Evolutionary conservation across 352 stramenopile species (phyloP), one percentile per base, ranked within the genome.

Genomic region (Phytophthora palmivora): DNA sequence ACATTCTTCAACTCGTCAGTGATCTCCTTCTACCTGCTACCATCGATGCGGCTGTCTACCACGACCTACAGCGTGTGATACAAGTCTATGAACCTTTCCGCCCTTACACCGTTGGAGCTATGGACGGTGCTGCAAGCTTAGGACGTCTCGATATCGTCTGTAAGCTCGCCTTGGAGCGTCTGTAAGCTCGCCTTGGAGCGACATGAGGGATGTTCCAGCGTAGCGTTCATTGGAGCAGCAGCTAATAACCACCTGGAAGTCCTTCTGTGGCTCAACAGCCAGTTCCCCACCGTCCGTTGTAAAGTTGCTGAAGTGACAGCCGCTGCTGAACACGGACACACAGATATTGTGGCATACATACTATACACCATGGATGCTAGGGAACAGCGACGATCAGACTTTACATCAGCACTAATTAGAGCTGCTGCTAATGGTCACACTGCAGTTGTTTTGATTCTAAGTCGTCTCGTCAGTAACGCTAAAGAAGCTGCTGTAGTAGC

Each of bases 41-140:
- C 14, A 53, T 62, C 9, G 53, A 62, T 30, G 22, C 19, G 7
- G 42, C 53, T 11, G 42, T 53, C 5, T 39, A 46, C 12, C 16
- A 34, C 10, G 43, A 62, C 12, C 52, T 61, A 8, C 12, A 26
- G 10, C 42, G 9, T 12, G 52, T 61, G 1, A 6, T 61, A 12
- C 39, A 4, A 44, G 30, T 28, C n/a, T 42, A 61, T 22, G 28
- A 6, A 18, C 15, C 14, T 4, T 53, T 18, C 30, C 52, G 30
- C 11, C 32, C 26, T 15, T 48, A 15, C 6, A 49, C 51, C 2
- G 28, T 47, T 10, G 11, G 4, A 16, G 51, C 16, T 0, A 41
- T 49, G 26, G 24, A 58, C 12, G 28, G 28, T 3, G 50, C 38
- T 34, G 28, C 50, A 16, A 12, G 22, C 9, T 14, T 19, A 43